These are phyloP conservation scores for Paxillus ammoniavirescens DNA, from an alignment of 768 basidiomycete species.

Conservation along the genomic window DNA sequence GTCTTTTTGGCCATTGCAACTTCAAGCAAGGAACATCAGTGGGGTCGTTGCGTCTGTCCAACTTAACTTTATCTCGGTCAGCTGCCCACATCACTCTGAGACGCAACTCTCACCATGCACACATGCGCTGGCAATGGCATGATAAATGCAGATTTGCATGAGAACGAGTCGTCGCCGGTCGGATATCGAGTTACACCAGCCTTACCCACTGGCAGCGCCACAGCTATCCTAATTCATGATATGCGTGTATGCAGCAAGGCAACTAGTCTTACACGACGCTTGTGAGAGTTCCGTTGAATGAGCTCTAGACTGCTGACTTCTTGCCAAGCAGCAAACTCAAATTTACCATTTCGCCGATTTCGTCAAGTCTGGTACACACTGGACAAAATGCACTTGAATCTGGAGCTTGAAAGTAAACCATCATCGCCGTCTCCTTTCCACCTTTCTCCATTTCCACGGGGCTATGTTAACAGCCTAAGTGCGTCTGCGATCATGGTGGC, in stretches of 20 bases:
- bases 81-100: too few relatives aligned
- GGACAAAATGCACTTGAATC: not conserved
- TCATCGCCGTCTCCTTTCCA: not conserved
- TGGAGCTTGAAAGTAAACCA: not conserved
- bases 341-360: too few relatives aligned
- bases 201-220: not conserved
- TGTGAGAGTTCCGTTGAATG: not conserved
- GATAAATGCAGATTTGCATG: too few relatives aligned
- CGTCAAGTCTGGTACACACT: not conserved
- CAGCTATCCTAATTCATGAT: not conserved
- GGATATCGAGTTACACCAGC: too few relatives aligned
- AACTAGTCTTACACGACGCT: not conserved
- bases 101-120: too few relatives aligned
- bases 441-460: not conserved
- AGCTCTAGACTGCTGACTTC: not conserved
- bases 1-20: too few relatives aligned
- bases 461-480: too few relatives aligned
- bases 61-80: too few relatives aligned
- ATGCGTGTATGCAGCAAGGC: constrained; percentile 21
- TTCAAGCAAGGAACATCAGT: too few relatives aligned
- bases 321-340: not conserved
- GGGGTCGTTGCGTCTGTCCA: too few relatives aligned
- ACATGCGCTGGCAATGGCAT: too few relatives aligned
- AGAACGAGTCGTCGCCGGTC: too few relatives aligned
- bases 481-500: not conserved